phyloP scores from a whole-genome alignment of 257 asterid species.

The Dorcoceras hygrometricum region DNA sequence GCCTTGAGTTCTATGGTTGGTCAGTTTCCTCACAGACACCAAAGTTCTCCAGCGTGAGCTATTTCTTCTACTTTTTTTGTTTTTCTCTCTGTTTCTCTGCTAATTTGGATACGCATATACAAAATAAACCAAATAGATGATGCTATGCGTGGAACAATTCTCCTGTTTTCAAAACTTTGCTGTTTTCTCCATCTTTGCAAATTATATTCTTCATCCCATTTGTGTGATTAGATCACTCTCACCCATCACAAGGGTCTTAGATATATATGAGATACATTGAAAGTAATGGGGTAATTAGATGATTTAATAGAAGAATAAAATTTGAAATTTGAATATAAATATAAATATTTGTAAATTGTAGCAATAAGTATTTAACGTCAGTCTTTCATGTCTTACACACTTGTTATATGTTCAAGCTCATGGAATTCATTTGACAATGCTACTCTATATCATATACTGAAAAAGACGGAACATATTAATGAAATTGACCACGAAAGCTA shows the following conservation, averaged over 20 bases:
- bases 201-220: background rate
- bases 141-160: background rate
- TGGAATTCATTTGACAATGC: background rate
- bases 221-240: background rate
- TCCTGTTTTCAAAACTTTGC: background rate
- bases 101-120: slow-evolving; percentile 2
- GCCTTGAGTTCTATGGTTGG: slow-evolving; percentile 62
- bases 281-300: background rate
- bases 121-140: slow-evolving; percentile 13
- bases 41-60: slow-evolving; percentile 79
- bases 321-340: background rate
- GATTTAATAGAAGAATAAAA: background rate
- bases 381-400: background rate
- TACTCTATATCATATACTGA: too few relatives aligned
- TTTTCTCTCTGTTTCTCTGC: slow-evolving; percentile 3
- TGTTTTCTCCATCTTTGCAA: background rate
- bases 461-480: background rate
- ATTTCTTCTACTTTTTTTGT: slow-evolving; percentile 24
- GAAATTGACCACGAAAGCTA: background rate
- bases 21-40: slow-evolving; percentile 64
- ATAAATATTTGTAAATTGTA: too few relatives aligned
- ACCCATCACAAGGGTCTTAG: background rate
- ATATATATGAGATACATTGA: background rate
- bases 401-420: background rate
- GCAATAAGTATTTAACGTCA: background rate